These are phyloP conservation scores for Sarcodon sp. DNA, from an alignment of 768 basidiomycete genomes.

Conservation along the genomic window DNA sequence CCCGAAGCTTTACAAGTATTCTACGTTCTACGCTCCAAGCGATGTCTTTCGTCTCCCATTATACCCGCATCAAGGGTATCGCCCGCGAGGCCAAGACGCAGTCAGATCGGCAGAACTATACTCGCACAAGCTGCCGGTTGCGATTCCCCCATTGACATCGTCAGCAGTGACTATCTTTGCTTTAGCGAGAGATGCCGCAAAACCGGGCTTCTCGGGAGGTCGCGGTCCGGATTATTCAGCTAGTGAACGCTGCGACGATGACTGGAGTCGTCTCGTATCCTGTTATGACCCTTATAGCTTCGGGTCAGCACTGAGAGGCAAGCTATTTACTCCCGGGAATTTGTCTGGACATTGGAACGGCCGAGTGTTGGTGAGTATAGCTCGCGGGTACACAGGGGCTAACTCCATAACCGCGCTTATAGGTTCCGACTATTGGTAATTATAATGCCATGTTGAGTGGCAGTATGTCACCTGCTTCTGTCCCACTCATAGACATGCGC, in stretches of 20 bases:
- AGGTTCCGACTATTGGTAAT: not conserved
- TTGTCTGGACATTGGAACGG: conserved; percentile 53
- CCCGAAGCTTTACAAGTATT: not conserved
- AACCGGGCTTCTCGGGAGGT: not conserved
- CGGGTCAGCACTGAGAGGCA: conserved; percentile 14
- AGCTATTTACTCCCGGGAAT: conserved; percentile 34
- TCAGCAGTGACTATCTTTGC: not conserved
- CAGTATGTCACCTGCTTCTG: not conserved
- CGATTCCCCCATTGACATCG: not conserved
- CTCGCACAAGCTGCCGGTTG: not conserved
- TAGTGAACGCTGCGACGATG: conserved; percentile 38
- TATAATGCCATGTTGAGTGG: not conserved
- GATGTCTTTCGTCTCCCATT: not conserved
- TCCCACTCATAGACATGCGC: not conserved
- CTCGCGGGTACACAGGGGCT: not conserved
- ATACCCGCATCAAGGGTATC: too few relatives aligned
- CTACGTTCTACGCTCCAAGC: not conserved
- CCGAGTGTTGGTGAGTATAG: conserved; percentile 24
- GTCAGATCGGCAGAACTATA: too few relatives aligned
- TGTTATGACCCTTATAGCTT: conserved; percentile 26
- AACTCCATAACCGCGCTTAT: not conserved
- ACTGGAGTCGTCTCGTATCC: conserved; percentile 39
- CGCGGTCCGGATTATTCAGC: conserved; percentile 6
- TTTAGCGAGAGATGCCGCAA: too few relatives aligned
- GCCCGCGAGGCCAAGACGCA: too few relatives aligned